phyloP scores from a whole-genome alignment of 176 grass and related monocot genomes.

The Pontederia paniculata region DNA sequence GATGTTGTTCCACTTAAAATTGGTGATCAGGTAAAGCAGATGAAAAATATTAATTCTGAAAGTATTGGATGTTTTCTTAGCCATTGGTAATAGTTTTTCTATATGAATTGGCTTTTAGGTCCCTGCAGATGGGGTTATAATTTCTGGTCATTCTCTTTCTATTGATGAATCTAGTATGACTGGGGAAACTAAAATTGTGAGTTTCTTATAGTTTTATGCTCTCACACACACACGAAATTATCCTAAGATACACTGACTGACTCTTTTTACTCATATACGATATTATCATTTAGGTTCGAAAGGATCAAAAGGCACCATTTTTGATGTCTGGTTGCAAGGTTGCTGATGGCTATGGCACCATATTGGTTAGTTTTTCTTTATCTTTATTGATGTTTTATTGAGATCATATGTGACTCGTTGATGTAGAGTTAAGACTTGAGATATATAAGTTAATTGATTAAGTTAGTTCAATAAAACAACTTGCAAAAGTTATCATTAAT shows the following conservation, averaged over 20 bases:
- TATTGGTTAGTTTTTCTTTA: conserved; percentile 63
- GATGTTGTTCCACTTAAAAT: conserved; percentile 95
- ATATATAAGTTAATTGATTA: too few species aligned
- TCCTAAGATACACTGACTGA: too few species aligned
- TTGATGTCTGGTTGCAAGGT: conserved; percentile 98
- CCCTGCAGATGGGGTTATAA: conserved; percentile 82
- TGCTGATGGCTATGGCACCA: conserved; percentile 90
- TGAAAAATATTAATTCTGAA: too few species aligned
- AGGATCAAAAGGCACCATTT: conserved; percentile 81
- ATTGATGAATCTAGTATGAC: conserved; percentile 99
- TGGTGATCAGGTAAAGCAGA: conserved; percentile 94
- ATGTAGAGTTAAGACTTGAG: too few species aligned
- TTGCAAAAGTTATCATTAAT: too few species aligned
- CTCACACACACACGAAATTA: too few species aligned
- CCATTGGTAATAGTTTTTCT: conserved; percentile 21
- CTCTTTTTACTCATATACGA: neutral
- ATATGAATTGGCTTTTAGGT: conserved; percentile 40
- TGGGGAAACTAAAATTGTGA: conserved; percentile 79
- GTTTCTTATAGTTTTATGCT: too few species aligned
- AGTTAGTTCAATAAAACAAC: too few species aligned
- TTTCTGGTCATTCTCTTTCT: conserved; percentile 92
- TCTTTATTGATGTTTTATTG: too few species aligned
- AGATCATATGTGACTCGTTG: too few species aligned
- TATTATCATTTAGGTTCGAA: conserved; percentile 47
- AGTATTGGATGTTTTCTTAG: conserved; percentile 16